phyloP scores from a whole-genome alignment of 139 green algal species.

The Penium margaritaceum region DNA sequence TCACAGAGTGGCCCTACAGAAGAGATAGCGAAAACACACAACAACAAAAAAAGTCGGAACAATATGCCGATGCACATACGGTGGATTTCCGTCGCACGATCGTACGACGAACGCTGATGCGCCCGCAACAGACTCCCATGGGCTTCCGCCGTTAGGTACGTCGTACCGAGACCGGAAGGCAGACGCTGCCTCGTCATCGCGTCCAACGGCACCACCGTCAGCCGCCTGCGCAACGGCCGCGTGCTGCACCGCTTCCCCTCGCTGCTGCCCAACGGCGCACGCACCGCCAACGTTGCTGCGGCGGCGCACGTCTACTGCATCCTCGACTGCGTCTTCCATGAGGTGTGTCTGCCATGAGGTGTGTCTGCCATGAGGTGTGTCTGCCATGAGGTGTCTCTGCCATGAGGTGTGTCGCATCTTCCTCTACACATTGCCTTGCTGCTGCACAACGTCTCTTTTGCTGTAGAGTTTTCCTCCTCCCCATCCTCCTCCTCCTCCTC shows the following conservation, averaged over 20 bases:
- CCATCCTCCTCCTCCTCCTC: not conserved
- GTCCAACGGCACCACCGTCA: conserved; percentile 48
- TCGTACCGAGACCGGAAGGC: conserved; percentile 74
- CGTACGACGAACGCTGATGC: not conserved
- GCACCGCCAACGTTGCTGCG: conserved; percentile 8
- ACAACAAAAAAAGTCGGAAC: too few relatives aligned
- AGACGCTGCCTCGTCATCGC: conserved; percentile 70
- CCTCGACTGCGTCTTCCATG: conserved; percentile 78
- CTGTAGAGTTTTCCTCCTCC: not conserved
- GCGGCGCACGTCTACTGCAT: conserved; percentile 57
- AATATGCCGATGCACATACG: not conserved
- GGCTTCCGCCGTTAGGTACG: conserved; percentile 56
- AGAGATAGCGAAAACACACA: too few relatives aligned
- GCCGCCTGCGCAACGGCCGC: conserved; percentile 47
- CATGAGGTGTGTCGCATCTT: not conserved
- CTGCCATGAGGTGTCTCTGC: too few relatives aligned
- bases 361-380: too few relatives aligned
- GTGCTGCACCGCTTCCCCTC: conserved; percentile 61
- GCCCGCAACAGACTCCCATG: not conserved
- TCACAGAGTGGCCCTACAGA: too few relatives aligned
- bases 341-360: conserved; percentile 17
- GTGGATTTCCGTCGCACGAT: not conserved
- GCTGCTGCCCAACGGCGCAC: conserved; percentile 53
- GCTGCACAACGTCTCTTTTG: not conserved
- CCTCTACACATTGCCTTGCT: too few relatives aligned